phyloP scores from a whole-genome alignment of 306 rosid species.

The Geum urbanum region DNA sequence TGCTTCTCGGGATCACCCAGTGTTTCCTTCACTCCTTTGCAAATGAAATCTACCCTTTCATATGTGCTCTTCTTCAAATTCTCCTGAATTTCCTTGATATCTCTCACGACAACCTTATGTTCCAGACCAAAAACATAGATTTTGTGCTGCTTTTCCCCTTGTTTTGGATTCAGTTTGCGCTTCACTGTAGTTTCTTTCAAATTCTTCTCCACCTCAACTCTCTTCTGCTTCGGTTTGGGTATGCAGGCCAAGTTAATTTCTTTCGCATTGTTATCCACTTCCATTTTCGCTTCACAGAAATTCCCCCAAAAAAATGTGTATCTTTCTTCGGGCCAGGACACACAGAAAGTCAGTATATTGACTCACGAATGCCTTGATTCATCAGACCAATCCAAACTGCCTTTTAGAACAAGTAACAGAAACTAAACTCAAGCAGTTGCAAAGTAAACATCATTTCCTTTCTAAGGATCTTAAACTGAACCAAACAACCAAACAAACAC shows the following conservation, averaged over 20 bases:
- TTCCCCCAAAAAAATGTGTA: not conserved
- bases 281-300: not conserved
- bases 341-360: slow-evolving; percentile 4
- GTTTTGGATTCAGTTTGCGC: not conserved
- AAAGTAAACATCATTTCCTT: not conserved
- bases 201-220: not conserved
- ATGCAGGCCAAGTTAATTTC: not conserved
- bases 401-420: slow-evolving; percentile 2
- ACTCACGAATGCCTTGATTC: not conserved
- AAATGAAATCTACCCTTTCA: slow-evolving; percentile 7
- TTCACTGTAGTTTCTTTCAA: not conserved
- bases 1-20: not conserved
- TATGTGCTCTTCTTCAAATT: slow-evolving; percentile 19
- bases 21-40: not conserved
- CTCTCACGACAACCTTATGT: not conserved
- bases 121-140: slow-evolving; percentile 3
- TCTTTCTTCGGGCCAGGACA: not conserved
- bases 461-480: not conserved
- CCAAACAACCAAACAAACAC: not conserved
- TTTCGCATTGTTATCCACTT: slow-evolving; percentile 5
- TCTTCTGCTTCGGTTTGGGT: slow-evolving; percentile 1
- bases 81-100: slow-evolving; percentile 17
- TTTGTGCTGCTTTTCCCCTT: not conserved
- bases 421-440: not conserved
- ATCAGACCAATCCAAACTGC: not conserved